These are phyloP conservation scores for Microstegium vimineum DNA, from an alignment of 176 grass and related monocot species.

Conservation along the genomic window DNA sequence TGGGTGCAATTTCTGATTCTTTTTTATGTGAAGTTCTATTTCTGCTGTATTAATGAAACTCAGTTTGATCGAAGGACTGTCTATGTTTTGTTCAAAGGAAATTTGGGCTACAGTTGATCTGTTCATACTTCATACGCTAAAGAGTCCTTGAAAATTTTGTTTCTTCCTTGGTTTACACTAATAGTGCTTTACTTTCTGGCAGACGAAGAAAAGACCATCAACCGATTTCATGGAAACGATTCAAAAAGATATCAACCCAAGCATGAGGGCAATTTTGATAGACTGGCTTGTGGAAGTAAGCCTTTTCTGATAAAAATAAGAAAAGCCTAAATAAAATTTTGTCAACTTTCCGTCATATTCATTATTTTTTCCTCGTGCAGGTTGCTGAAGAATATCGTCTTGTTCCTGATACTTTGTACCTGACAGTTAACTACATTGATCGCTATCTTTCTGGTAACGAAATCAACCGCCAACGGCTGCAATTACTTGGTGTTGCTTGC, in stretches of 20 bases:
- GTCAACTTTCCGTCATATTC: not conserved
- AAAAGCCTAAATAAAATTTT: not conserved
- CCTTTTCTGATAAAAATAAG: not conserved
- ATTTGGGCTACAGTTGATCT: not conserved
- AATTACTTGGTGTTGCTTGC: slow-evolving; percentile 95
- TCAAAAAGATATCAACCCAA: slow-evolving; percentile 82
- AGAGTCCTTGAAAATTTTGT: not conserved
- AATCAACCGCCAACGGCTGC: slow-evolving; percentile 83
- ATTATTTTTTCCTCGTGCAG: slow-evolving; percentile 27
- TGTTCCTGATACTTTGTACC: slow-evolving; percentile 88
- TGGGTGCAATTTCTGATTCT: not conserved
- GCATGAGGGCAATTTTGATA: slow-evolving; percentile 93
- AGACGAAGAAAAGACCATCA: slow-evolving; percentile 86
- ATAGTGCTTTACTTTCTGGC: slow-evolving; percentile 12
- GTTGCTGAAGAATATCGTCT: slow-evolving; percentile 94
- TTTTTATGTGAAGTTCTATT: not conserved
- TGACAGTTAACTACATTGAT: slow-evolving; percentile 94
- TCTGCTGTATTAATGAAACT: not conserved
- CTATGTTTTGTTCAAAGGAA: not conserved
- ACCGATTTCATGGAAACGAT: slow-evolving; percentile 87
- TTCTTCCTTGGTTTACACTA: slow-evolving; percentile 11
- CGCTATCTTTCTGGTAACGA: slow-evolving; percentile 91
- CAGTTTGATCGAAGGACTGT: not conserved
- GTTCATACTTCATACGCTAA: not conserved
- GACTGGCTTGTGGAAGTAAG: slow-evolving; percentile 99